Percentiles rank a stretch among this genome's conserved stretches.
Conservation (phyloP, 2,329 filamentous ascomycete genomes). For the Calonectria pauciramosa region DNA sequence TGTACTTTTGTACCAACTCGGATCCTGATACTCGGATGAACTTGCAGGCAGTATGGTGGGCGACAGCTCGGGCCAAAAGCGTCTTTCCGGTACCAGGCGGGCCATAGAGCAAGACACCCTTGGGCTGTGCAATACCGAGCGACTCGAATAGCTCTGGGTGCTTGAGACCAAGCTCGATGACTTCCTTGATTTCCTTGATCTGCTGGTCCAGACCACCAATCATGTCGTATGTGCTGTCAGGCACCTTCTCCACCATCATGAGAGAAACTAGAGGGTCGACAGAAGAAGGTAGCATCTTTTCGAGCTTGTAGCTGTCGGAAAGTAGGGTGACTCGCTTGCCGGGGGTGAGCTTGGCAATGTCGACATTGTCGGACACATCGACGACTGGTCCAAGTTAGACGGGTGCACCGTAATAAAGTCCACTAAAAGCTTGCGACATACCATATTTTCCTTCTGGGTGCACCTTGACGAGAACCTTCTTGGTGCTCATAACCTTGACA, state of each 20-base stretch:
- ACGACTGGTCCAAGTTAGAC: slow-evolving; percentile 74
- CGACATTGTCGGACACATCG: slow-evolving; percentile 93
- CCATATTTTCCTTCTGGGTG: slow-evolving; percentile 99
- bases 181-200: slow-evolving; percentile 99
- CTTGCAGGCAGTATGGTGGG: slow-evolving; percentile 98
- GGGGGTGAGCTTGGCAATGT: slow-evolving; percentile 94
- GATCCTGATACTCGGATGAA: slow-evolving; percentile 98
- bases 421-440: slow-evolving; percentile 58
- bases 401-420: neutral
- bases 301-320: slow-evolving; percentile 98
- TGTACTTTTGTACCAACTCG: slow-evolving; percentile 98
- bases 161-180: slow-evolving; percentile 98
- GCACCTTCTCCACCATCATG: slow-evolving; percentile 99
- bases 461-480: slow-evolving; percentile 99
- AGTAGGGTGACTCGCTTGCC: slow-evolving; percentile 98
- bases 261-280: slow-evolving; percentile 98
- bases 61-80: slow-evolving; percentile 91
- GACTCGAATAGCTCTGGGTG: slow-evolving; percentile 99
- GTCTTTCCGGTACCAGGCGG: slow-evolving; percentile 98
- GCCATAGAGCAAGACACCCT: slow-evolving; percentile 96
- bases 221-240: slow-evolving; percentile 99
- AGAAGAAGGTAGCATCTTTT: slow-evolving; percentile 97
- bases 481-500: slow-evolving; percentile 99
- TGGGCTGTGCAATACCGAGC: slow-evolving; percentile 98
- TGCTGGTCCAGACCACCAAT: slow-evolving; percentile 98